Percentiles rank a stretch among this genome's conserved stretches.
Evolutionary conservation across 768 basidiomycete species (phyloP).

Genomic region (Tremella yokohamensis): DNA sequence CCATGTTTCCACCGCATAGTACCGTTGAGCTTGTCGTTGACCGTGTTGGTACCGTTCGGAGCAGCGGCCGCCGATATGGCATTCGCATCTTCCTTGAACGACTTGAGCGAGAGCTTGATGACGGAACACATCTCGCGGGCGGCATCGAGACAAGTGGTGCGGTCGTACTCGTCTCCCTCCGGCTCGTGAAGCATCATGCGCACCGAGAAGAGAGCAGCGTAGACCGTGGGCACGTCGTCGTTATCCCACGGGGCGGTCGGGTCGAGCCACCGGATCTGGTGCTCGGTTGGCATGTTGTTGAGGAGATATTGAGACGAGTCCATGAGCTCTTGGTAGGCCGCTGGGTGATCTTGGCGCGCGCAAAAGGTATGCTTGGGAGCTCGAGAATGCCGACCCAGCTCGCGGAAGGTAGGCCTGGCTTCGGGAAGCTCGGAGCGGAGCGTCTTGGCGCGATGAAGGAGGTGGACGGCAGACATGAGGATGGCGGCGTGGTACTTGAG

Average conservation of each 20-base stretch:
- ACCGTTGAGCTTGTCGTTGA: background rate
- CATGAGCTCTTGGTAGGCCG: constrained; percentile 26
- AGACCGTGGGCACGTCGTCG: constrained; percentile 17
- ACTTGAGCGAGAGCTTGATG: constrained; percentile 16
- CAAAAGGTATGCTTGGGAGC: background rate
- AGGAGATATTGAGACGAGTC: constrained; percentile 8
- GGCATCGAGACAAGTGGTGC: background rate
- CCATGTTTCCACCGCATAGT: constrained; percentile 9
- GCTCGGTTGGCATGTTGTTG: constrained; percentile 10
- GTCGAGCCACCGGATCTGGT: constrained; percentile 4
- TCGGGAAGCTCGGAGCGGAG: constrained; percentile 8
- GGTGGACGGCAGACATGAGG: constrained; percentile 11
- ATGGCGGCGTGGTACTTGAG: constrained; percentile 5
- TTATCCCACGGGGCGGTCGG: constrained; percentile 11
- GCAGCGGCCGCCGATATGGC: too few relatives aligned
- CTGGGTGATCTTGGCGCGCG: constrained; percentile 12
- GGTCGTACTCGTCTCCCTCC: constrained; percentile 12
- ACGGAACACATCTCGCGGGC: constrained; percentile 11
- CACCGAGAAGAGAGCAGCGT: background rate
- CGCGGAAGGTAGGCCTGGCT: constrained; percentile 3
- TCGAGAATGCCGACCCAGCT: background rate
- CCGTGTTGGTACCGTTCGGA: background rate
- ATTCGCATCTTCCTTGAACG: background rate
- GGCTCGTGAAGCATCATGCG: constrained; percentile 11
- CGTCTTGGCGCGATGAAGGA: constrained; percentile 11